Conservation (phyloP, 352 stramenopile species). For the Globisporangium uncinulatum region DNA sequence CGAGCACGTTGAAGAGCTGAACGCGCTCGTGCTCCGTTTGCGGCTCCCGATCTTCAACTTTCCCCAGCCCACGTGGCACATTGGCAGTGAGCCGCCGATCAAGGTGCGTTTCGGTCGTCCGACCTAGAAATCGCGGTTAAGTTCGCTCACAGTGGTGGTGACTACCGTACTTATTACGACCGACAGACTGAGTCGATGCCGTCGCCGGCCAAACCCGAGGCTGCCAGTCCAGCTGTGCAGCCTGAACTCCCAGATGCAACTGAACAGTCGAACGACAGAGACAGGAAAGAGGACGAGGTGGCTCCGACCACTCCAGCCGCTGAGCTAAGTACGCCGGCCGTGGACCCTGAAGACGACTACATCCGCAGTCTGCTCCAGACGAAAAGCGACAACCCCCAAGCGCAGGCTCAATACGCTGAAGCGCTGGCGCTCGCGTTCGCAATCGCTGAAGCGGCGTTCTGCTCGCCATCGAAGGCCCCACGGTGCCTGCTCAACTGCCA, state of each 20-base stretch:
- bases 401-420: slow-evolving; percentile 29
- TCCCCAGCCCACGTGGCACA: slow-evolving; percentile 27
- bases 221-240: background rate
- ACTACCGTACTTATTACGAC: background rate
- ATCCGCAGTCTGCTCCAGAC: slow-evolving; percentile 9
- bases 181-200: background rate
- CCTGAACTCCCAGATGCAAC: background rate
- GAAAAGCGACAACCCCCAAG: slow-evolving; percentile 8
- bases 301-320: background rate
- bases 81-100: slow-evolving; percentile 21
- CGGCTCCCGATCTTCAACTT: slow-evolving; percentile 38
- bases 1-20: slow-evolving; percentile 25
- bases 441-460: slow-evolving; percentile 64
- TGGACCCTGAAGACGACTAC: slow-evolving; percentile 1
- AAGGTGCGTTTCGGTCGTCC: slow-evolving; percentile 16
- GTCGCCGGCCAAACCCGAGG: background rate
- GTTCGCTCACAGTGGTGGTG: background rate
- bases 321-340: background rate
- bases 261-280: too few relatives aligned
- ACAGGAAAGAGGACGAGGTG: background rate
- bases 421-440: slow-evolving; percentile 38
- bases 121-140: too few relatives aligned
- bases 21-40: slow-evolving; percentile 19
- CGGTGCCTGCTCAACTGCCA: slow-evolving; percentile 50
- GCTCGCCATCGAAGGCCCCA: slow-evolving; percentile 35